A percentile compares a stretch with the other conserved stretches of the same genome.
phyloP scores from a whole-genome alignment of 1,284 basidiomycete species.

The Anthracocystis panici-leucophaei region DNA sequence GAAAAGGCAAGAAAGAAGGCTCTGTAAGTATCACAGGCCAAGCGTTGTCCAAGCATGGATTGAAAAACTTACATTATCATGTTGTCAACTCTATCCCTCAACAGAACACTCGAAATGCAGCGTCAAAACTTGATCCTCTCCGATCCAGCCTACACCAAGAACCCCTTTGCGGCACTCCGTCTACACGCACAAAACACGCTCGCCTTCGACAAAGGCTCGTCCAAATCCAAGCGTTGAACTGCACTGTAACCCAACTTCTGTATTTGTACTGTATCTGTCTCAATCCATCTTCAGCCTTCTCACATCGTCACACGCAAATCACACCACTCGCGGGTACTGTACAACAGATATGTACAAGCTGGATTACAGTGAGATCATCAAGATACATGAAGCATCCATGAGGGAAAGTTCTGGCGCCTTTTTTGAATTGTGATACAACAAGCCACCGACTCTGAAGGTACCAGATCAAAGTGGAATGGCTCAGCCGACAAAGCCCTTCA shows the following conservation, averaged over 20 bases:
- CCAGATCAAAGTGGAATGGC: not conserved
- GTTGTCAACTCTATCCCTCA: not conserved
- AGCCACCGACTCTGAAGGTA: not conserved
- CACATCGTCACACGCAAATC: not conserved
- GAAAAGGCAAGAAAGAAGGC: constrained; percentile 58
- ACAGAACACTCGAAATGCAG: constrained; percentile 53
- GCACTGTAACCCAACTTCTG: constrained; percentile 6
- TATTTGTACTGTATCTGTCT: constrained; percentile 44
- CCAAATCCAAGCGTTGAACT: constrained; percentile 21
- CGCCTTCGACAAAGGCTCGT: constrained; percentile 39
- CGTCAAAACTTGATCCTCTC: constrained; percentile 62
- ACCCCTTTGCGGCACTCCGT: constrained; percentile 64
- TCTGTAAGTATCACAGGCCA: constrained; percentile 44
- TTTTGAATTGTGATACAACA: not conserved
- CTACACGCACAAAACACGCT: constrained; percentile 64
- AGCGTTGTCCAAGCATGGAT: too few species aligned
- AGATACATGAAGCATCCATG: constrained; percentile 17
- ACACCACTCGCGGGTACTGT: not conserved
- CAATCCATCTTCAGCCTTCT: constrained; percentile 8
- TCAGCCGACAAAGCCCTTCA: constrained; percentile 2
- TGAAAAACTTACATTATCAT: not conserved
- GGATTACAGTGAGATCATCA: constrained; percentile 16
- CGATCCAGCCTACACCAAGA: constrained; percentile 55
- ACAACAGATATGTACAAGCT: constrained; percentile 15
- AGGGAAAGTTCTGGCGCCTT: not conserved